A percentile compares a stretch with the other conserved stretches of the same genome.
Evolutionary conservation across 106 monocot genomes (phyloP).

Genomic region (Xerophyta viscosa): DNA sequence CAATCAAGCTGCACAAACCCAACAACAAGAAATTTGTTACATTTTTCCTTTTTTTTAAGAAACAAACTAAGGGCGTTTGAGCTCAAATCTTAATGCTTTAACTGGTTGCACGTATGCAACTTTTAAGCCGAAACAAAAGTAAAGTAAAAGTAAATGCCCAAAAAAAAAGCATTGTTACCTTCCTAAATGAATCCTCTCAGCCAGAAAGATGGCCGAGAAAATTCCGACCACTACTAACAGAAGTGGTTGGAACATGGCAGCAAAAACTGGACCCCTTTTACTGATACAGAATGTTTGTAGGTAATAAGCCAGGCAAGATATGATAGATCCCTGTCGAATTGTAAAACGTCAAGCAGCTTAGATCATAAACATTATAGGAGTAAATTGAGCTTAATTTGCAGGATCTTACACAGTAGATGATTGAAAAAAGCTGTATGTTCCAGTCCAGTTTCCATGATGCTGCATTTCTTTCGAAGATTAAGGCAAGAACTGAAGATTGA

Average conservation of each 20-base stretch:
- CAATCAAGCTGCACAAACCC: conserved; percentile 11
- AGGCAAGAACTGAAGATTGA: conserved; percentile 37
- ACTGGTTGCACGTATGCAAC: too few species aligned
- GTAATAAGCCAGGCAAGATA: conserved; percentile 26
- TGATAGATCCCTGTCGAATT: conserved; percentile 22
- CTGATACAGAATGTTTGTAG: conserved; percentile 15
- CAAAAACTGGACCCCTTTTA: conserved; percentile 16
- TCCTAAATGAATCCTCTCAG: conserved; percentile 20
- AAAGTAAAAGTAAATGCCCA: too few species aligned
- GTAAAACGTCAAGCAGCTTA: background rate
- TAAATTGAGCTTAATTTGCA: too few species aligned
- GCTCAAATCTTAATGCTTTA: background rate
- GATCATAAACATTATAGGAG: background rate
- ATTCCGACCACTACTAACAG: conserved; percentile 13
- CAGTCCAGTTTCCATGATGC: conserved; percentile 36
- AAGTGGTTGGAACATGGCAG: conserved; percentile 12
- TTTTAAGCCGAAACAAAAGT: too few species aligned
- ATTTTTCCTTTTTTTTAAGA: background rate
- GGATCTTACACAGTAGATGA: conserved; percentile 39
- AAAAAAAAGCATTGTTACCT: conserved; percentile 1
- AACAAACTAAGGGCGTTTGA: too few species aligned
- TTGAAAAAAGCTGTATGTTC: conserved; percentile 37
- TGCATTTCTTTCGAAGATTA: conserved; percentile 34
- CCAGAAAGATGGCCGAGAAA: conserved; percentile 15
- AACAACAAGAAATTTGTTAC: too few species aligned